A percentile compares a stretch with the other conserved stretches of the same genome.
phyloP scores from a whole-genome alignment of 192 early-diverging fungal species.

The Coemansia sp. region DNA sequence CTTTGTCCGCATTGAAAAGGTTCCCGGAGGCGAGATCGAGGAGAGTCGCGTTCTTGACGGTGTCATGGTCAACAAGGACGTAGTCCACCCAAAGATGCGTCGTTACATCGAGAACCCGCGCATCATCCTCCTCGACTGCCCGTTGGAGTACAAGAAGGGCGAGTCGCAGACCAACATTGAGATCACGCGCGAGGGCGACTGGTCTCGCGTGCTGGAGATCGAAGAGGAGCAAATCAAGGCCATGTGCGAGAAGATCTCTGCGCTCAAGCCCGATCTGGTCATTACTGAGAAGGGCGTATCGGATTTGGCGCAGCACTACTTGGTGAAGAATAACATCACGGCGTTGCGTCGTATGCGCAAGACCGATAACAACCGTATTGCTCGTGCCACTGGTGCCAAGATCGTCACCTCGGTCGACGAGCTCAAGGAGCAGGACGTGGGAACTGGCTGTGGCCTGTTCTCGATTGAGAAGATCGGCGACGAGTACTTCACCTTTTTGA shows the following conservation, averaged over 20 bases:
- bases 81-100: conserved; percentile 98
- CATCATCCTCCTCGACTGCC: conserved; percentile 96
- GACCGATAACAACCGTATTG: conserved; percentile 99
- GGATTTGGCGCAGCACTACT: conserved; percentile 98
- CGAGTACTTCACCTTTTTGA: conserved; percentile 98
- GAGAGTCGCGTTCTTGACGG: conserved; percentile 94
- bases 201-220: conserved; percentile 95
- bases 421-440: conserved; percentile 94
- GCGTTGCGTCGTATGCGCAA: conserved; percentile 97
- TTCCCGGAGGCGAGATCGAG: conserved; percentile 98
- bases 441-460: conserved; percentile 93
- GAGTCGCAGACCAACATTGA: conserved; percentile 99
- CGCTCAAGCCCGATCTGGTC: conserved; percentile 96
- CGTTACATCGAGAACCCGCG: conserved; percentile 95
- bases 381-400: conserved; percentile 94
- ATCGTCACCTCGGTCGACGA: conserved; percentile 98
- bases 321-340: conserved; percentile 97
- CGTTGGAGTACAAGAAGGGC: conserved; percentile 99
- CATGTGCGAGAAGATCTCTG: conserved; percentile 96
- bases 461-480: conserved; percentile 97
- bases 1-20: conserved; percentile 97
- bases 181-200: conserved; percentile 95
- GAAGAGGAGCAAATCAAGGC: conserved; percentile 99
- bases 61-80: conserved; percentile 99
- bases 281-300: conserved; percentile 99